Evolutionary conservation across 495 filamentous ascomycete species (phyloP), one percentile per base, ranked within the genome.

Genomic region (Penicillium salamii): DNA sequence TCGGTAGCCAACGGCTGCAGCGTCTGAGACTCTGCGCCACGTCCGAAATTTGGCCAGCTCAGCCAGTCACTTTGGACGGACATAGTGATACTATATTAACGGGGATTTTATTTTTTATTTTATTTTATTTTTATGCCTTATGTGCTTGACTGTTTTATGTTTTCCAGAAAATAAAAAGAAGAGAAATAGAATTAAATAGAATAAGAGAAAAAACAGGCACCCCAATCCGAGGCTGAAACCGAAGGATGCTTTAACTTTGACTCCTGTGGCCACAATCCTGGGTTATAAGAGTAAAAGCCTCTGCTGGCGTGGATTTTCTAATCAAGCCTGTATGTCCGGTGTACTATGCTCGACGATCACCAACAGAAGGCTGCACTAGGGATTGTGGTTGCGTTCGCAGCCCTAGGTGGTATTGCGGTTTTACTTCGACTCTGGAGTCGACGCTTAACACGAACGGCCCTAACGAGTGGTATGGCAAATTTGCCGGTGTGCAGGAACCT

Each of bases 321-420:
- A 17, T 15, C 7, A 24, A 9, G 17, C 3, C 24, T 5, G 8
- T 33, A 18, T 6, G 15, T 15, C 4, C 5, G 3, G 23, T 13
- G 7, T 9, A 48, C 2, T 3, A 62, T 62, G 59, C 33, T 61
- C 48, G 54, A 63, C 35, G 43, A 58, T 34, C 53, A 49, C 39
- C 57, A 54, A 1, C 77, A 80, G 51, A 66, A 57, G 20, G 64
- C 64, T 24, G 75, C 73, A 11, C 58, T 78, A 37, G 72, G 66
- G 18, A 59, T 80, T 47, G 69, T 73, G 21, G 62, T 78, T 41
- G 70, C 70, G 39, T 79, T 80, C 37, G 65, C 75, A 9, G 60
- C 66, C 13, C 49, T 80, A 5, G 71, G 73, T 12, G 67, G 75
- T 1, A 48, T 77, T 20, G 61, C 75, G 6, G 60, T 78, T 26